A percentile compares a stretch with the other conserved stretches of the same genome.
Conservation (phyloP, 2,329 filamentous ascomycete species). For the Coniella lustricola region DNA sequence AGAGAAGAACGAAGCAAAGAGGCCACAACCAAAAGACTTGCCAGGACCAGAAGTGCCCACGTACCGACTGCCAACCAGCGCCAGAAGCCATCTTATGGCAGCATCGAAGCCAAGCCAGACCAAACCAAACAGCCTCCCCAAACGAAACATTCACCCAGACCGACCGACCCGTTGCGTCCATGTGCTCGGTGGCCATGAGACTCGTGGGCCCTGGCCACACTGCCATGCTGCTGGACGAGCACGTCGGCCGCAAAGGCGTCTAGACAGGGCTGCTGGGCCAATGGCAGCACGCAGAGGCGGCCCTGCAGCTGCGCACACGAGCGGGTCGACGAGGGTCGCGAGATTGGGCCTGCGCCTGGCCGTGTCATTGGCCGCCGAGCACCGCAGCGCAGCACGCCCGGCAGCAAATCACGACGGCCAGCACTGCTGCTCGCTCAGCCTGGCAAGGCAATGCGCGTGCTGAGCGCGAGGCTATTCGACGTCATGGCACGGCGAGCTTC, state of each 20-base stretch:
- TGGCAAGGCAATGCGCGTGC: background rate
- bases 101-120: too few species aligned
- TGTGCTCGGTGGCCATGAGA: conserved; percentile 1
- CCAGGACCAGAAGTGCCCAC: too few species aligned
- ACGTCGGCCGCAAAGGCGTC: too few species aligned
- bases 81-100: too few species aligned
- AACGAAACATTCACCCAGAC: conserved; percentile 11
- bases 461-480: too few species aligned
- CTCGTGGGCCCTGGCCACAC: background rate
- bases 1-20: too few species aligned
- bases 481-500: too few species aligned
- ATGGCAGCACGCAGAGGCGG: conserved; percentile 6
- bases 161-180: too few species aligned
- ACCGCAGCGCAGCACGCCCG: conserved; percentile 5
- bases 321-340: conserved; percentile 12
- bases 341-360: conserved; percentile 14
- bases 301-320: background rate
- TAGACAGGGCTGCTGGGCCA: conserved; percentile 2
- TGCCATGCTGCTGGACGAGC: too few species aligned
- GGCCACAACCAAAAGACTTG: too few species aligned
- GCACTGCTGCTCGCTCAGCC: conserved; percentile 5
- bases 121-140: conserved; percentile 12
- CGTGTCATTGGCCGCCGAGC: conserved; percentile 12
- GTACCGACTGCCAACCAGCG: too few species aligned
- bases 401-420: conserved; percentile 12